These are phyloP conservation scores for Fusarium udum DNA, from an alignment of 2,329 filamentous ascomycete genomes.

Conservation along the genomic window DNA sequence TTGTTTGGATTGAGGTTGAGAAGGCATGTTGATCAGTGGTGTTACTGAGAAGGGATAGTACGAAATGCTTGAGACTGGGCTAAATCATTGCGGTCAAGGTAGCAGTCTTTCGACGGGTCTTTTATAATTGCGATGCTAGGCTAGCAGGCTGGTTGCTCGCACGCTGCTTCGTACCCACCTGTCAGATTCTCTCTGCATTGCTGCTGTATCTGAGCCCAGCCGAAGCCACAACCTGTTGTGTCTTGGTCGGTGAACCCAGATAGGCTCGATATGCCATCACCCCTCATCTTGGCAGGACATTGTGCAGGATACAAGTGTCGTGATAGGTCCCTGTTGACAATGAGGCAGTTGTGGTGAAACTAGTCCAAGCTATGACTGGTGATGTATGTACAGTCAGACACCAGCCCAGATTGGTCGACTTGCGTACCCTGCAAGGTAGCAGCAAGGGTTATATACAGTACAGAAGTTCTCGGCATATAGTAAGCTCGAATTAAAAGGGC, in stretches of 20 bases:
- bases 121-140: slow-evolving; percentile 7
- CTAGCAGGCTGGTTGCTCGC: neutral
- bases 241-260: slow-evolving; percentile 25
- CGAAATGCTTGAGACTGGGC: neutral
- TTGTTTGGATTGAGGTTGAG: slow-evolving; percentile 4
- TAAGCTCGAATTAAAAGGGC: neutral
- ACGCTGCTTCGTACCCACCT: neutral
- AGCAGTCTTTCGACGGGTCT: neutral
- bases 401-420: slow-evolving; percentile 4
- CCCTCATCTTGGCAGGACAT: slow-evolving; percentile 28
- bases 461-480: slow-evolving; percentile 8
- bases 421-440: neutral
- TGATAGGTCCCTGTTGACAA: slow-evolving; percentile 26
- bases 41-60: neutral
- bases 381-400: slow-evolving; percentile 1
- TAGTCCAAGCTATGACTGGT: slow-evolving; percentile 4
- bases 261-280: slow-evolving; percentile 11
- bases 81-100: neutral
- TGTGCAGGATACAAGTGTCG: slow-evolving; percentile 11
- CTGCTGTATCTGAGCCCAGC: neutral
- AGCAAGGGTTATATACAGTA: neutral
- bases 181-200: slow-evolving; percentile 1
- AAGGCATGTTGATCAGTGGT: slow-evolving; percentile 19
- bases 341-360: slow-evolving; percentile 29
- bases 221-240: slow-evolving; percentile 34